phyloP scores from a whole-genome alignment of 495 filamentous ascomycete genomes.

The Staphylotrichum tortipilum region DNA sequence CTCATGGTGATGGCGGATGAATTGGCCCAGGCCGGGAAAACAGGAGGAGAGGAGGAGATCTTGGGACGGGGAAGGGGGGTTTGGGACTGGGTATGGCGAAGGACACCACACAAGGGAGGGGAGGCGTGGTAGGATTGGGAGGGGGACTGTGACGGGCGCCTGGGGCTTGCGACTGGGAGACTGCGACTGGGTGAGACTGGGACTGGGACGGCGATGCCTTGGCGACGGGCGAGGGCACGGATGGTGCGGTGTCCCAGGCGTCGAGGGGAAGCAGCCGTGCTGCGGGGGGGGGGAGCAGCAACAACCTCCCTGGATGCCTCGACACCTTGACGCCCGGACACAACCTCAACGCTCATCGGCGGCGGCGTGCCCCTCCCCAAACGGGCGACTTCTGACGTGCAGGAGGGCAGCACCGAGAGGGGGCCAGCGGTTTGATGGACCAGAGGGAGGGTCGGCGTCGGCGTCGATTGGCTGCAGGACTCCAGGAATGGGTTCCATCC shows the following conservation, averaged over 20 bases:
- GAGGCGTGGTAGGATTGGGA: background rate
- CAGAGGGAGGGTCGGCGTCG: background rate
- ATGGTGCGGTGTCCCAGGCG: background rate
- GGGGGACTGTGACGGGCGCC: no score
- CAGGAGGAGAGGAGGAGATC: constrained; percentile 9
- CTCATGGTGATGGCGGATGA: constrained; percentile 24
- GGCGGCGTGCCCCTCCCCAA: constrained; percentile 7
- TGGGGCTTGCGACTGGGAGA: no score
- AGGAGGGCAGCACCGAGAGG: constrained; percentile 24
- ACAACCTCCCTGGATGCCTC: background rate
- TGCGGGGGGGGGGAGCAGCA: no score
- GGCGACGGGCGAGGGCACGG: background rate
- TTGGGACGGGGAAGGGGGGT: constrained; percentile 19
- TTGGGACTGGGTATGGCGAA: constrained; percentile 5
- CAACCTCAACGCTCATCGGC: background rate
- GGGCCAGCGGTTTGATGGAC: constrained; percentile 31
- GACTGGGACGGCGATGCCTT: background rate
- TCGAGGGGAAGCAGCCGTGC: no score
- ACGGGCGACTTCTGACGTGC: constrained; percentile 17
- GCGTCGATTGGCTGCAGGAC: constrained; percentile 25
- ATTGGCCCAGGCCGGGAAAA: constrained; percentile 19
- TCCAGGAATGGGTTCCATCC: background rate
- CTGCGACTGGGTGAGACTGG: no score
- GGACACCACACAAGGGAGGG: no score
- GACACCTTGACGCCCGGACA: background rate